A percentile compares a stretch with the other conserved stretches of the same genome.
phyloP scores from a whole-genome alignment of 1,284 basidiomycete species.

The Sporisorium graminicola region DNA sequence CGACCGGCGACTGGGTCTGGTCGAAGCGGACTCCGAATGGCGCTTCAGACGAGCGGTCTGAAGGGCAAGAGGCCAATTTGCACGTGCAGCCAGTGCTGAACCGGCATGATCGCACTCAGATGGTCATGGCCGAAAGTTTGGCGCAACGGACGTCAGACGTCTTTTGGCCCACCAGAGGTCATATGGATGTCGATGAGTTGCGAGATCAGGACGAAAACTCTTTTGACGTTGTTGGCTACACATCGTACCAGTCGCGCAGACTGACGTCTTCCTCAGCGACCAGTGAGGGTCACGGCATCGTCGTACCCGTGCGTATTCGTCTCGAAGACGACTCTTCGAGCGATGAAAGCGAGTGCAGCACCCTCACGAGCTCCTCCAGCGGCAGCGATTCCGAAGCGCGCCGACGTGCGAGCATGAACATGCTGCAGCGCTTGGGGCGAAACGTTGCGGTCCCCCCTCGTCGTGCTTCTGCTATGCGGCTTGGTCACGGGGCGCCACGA shows the following conservation, averaged over 20 bases:
- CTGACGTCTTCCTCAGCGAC: background rate
- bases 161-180: constrained; percentile 2
- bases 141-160: background rate
- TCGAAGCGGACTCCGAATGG: background rate
- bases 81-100: constrained; percentile 11
- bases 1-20: constrained; percentile 28
- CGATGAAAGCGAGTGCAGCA: constrained; percentile 35
- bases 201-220: constrained; percentile 5
- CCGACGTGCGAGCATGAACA: constrained; percentile 25
- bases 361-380: constrained; percentile 12
- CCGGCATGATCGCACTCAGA: constrained; percentile 23
- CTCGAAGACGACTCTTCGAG: constrained; percentile 40
- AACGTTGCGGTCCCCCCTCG: constrained; percentile 23
- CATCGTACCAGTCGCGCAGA: constrained; percentile 14
- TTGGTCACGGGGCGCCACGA: constrained; percentile 24
- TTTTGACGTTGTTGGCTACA: constrained; percentile 27
- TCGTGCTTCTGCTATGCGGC: constrained; percentile 12
- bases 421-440: constrained; percentile 26
- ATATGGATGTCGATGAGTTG: background rate
- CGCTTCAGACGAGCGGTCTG: background rate
- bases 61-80: background rate
- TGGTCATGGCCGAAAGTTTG: constrained; percentile 20
- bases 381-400: constrained; percentile 37
- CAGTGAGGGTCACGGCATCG: constrained; percentile 17
- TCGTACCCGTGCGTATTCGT: constrained; percentile 24